Conservation (phyloP, 805 yeast genomes). For the Candida pseudoglaebosa region DNA sequence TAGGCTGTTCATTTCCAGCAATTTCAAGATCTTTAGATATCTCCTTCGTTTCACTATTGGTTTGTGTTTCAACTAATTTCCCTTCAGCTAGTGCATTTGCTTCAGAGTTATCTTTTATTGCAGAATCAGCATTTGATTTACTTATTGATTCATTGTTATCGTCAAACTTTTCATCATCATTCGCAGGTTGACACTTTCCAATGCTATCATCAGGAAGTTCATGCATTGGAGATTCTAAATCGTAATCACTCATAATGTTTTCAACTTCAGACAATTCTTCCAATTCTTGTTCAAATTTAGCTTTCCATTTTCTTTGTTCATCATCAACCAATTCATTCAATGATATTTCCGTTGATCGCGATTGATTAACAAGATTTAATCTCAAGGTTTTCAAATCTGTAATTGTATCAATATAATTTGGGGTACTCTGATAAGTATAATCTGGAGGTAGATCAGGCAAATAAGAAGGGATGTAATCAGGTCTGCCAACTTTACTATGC, state of each 20-base stretch:
- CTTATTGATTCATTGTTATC: not conserved
- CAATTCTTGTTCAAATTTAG: conserved; percentile 24
- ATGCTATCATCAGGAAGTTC: not conserved
- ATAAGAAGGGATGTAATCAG: conserved; percentile 62
- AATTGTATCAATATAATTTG: conserved; percentile 57
- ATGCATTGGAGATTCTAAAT: conserved; percentile 6
- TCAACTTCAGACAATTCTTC: conserved; percentile 13
- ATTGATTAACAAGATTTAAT: conserved; percentile 72
- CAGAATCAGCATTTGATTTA: no score
- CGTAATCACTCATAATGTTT: conserved; percentile 18
- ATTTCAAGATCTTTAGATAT: no score
- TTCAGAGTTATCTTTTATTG: not conserved
- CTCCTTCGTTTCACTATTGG: no score
- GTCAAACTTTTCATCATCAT: conserved; percentile 4
- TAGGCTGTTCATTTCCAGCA: no score
- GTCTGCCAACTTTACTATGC: conserved; percentile 41
- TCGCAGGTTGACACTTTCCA: not conserved
- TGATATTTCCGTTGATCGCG: conserved; percentile 76
- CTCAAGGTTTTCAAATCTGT: conserved; percentile 71
- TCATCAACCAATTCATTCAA: conserved; percentile 53
- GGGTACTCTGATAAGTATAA: conserved; percentile 81
- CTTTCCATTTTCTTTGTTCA: conserved; percentile 28
- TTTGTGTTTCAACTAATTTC: no score
- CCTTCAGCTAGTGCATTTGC: no score
- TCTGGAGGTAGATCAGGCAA: conserved; percentile 91